Evolutionary conservation across 768 basidiomycete species (phyloP), one percentile per base, ranked within the genome.

Genomic region (Calocybe cyanea): DNA sequence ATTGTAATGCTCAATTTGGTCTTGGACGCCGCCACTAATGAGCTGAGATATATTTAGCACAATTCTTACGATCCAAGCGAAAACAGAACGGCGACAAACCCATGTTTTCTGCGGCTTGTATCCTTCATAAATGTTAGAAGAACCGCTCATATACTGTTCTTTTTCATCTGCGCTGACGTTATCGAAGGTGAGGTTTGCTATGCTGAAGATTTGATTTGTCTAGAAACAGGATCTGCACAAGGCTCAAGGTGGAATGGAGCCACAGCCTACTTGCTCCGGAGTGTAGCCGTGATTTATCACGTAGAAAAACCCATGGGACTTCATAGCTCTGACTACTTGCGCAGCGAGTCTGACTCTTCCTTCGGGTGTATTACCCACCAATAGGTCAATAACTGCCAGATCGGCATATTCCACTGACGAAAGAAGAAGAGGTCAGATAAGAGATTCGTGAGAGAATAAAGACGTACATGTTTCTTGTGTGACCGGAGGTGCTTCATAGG

Each of bases 1-100:
- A 51, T 78, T 80, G 55, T 85, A 84, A 46, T 76, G 68, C 54
- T 85, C 83, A n/a, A 83, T 51, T 51, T 83, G 79, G 56, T 85
- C 84, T 8, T 61, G 71, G 23, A 85, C 75, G 7, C 81, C 84
- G 11, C 71, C 72, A 31, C 76, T 77, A 34, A 85, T 76, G 35
- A 78, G 76, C 83, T 85, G 46, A 8, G 20, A 24, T 8, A 36
- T 34, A 31, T 14, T 42, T 7, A 43, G 9, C 14, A n/a, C 18
- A 17, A 8, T 13, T n/a, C n/a, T n/a, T 17, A 7, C 18, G 13
- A 5, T 13, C 5, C 25, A 28, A 13, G 7, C 7, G 15, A n/a
- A 10, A 20, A 19, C 8, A 14, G 30, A 18, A 21, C 30, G n/a
- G 4, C 1, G 2, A 41, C 51, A 25, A 30, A 55, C 54, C 54